phyloP scores from a whole-genome alignment of 1,284 basidiomycete genomes.

The Meira nashicola region DNA sequence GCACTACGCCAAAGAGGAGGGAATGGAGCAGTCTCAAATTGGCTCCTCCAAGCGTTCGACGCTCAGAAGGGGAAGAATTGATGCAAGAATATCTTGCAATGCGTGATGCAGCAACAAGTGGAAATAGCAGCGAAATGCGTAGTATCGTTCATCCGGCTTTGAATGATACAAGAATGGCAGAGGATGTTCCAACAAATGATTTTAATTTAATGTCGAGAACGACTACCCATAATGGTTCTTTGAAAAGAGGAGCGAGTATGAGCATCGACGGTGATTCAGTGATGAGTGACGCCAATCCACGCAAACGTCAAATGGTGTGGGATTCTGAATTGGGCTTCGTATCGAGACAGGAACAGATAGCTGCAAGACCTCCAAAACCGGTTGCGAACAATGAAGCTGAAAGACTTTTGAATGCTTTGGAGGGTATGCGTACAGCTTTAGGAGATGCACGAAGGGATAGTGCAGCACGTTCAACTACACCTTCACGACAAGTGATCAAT shows the following conservation, averaged over 20 bases:
- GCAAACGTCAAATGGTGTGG: constrained; percentile 44
- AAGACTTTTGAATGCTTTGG: constrained; percentile 53
- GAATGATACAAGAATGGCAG: constrained; percentile 23
- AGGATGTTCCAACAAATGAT: neutral
- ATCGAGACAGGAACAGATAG: constrained; percentile 39
- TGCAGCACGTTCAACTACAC: constrained; percentile 7
- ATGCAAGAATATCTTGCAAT: constrained; percentile 30
- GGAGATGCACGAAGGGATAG: constrained; percentile 24
- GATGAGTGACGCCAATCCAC: constrained; percentile 10
- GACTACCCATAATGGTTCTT: constrained; percentile 3
- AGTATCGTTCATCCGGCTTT: constrained; percentile 3
- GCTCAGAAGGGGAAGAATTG: constrained; percentile 33
- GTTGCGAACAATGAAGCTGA: constrained; percentile 54
- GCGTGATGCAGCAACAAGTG: constrained; percentile 17
- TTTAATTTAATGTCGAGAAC: constrained; percentile 2
- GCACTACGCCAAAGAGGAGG: constrained; percentile 22
- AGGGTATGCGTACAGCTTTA: constrained; percentile 49
- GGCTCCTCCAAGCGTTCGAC: constrained; percentile 21
- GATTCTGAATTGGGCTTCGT: constrained; percentile 46
- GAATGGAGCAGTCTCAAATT: constrained; percentile 43
- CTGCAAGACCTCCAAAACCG: constrained; percentile 27
- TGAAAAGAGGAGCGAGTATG: constrained; percentile 10
- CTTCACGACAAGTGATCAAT: constrained; percentile 17
- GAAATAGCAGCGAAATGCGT: constrained; percentile 5
- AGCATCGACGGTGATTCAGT: constrained; percentile 5